These are phyloP conservation scores for Pichia sp. DNA, from an alignment of 1,139 yeast genomes.

Conservation along the genomic window DNA sequence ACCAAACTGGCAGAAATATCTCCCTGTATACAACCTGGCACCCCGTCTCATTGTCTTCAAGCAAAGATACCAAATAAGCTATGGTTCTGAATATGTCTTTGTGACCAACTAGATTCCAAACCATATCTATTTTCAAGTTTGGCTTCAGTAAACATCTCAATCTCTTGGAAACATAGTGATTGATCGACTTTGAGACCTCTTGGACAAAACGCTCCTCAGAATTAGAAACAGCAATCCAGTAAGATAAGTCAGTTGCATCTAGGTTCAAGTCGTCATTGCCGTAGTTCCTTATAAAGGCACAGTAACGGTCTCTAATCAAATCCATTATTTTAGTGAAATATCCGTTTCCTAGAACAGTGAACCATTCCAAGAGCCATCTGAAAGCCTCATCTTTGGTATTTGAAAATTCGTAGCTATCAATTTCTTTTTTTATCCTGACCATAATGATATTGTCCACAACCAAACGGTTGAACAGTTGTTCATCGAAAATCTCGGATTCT, in stretches of 20 bases:
- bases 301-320: constrained; percentile 27
- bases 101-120: no score
- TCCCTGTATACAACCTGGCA: not conserved
- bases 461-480: constrained; percentile 13
- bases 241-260: not conserved
- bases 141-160: no score
- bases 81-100: no score
- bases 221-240: constrained; percentile 1
- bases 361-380: constrained; percentile 39
- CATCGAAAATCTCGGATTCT: constrained; percentile 8
- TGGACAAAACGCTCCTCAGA: no score
- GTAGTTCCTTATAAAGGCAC: constrained; percentile 10
- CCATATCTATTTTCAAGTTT: no score
- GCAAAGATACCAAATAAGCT: no score
- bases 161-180: no score
- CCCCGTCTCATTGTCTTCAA: no score
- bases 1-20: not conserved
- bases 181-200: no score
- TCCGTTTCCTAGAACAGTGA: constrained; percentile 17
- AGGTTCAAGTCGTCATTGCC: not conserved
- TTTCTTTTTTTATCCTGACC: constrained; percentile 13
- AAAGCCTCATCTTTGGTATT: constrained; percentile 22
- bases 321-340: constrained; percentile 21
- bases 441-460: constrained; percentile 23
- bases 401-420: not conserved